These are phyloP conservation scores for Balamuthia mandrillaris DNA, from an alignment of 208 protist genomes.

Conservation along the genomic window DNA sequence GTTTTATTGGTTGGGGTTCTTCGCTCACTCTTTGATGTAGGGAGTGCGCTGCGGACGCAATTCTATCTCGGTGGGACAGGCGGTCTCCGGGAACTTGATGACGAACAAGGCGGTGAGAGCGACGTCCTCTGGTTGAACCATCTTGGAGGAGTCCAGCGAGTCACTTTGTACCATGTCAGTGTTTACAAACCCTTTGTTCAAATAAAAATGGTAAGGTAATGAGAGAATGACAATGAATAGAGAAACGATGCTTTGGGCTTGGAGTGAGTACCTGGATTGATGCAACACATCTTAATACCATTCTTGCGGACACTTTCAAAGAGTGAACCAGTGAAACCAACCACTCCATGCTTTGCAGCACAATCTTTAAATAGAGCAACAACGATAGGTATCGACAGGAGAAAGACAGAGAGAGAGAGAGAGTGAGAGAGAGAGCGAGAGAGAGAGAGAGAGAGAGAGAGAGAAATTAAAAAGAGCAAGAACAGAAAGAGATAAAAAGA, in stretches of 20 bases:
- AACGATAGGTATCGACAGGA: too few relatives aligned
- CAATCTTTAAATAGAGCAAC: background rate
- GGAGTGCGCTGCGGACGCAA: background rate
- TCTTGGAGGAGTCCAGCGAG: background rate
- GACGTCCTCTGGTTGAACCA: constrained; percentile 20
- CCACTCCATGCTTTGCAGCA: constrained; percentile 10
- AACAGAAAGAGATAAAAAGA: background rate
- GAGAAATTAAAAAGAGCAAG: background rate
- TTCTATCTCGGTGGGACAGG: background rate
- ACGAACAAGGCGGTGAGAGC: background rate
- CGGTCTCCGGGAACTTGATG: background rate
- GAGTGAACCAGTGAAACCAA: background rate
- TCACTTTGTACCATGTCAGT: constrained; percentile 7
- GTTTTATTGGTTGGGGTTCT: too few relatives aligned
- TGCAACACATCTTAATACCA: constrained; percentile 7
- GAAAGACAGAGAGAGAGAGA: background rate
- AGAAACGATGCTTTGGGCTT: too few relatives aligned
- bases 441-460: background rate
- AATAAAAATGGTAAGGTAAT: too few relatives aligned
- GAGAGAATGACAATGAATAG: too few relatives aligned
- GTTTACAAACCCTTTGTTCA: too few relatives aligned
- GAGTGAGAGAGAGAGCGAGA: background rate
- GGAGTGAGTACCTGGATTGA: constrained; percentile 6
- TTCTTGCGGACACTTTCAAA: background rate
- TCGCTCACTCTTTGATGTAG: too few relatives aligned